Percentiles rank a stretch among this genome's conserved stretches.
Evolutionary conservation across 2,329 filamentous ascomycete genomes (phyloP).

Genomic region (Trichoderma sp.): DNA sequence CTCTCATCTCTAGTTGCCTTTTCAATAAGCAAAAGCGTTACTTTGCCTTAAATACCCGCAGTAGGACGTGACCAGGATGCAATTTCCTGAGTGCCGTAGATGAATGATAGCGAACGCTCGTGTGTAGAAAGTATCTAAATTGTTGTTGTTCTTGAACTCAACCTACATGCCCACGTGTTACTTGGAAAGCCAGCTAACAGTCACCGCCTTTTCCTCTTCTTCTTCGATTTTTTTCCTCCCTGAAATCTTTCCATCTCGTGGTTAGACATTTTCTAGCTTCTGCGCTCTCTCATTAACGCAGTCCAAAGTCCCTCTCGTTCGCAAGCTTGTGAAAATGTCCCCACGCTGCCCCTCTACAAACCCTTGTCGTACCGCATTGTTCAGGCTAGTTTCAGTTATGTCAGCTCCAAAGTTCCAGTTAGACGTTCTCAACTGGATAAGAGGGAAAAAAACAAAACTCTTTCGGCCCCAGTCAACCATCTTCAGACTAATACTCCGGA

Average conservation of each 20-base stretch:
- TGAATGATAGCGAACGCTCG: background rate
- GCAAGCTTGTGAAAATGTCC: background rate
- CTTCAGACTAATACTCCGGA: background rate
- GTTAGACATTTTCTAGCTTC: background rate
- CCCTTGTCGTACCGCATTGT: background rate
- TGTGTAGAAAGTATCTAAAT: too few relatives aligned
- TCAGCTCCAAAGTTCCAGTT: background rate
- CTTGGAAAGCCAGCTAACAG: background rate
- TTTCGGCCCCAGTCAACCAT: background rate
- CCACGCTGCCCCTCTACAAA: background rate
- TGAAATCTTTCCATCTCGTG: background rate
- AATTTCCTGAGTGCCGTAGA: background rate
- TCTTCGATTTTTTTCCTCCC: background rate
- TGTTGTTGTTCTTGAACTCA: background rate
- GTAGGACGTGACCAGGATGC: background rate
- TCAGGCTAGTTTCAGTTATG: background rate
- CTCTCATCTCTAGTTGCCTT: background rate
- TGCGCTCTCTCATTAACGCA: background rate
- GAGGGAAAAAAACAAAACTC: background rate
- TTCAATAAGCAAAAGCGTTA: background rate
- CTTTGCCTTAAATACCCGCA: background rate
- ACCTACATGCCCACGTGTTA: background rate
- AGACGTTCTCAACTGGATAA: background rate
- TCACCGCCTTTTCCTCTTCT: background rate
- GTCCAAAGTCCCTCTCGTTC: background rate